phyloP scores from a whole-genome alignment of 441 rosid species.

The Kokia cookei region DNA sequence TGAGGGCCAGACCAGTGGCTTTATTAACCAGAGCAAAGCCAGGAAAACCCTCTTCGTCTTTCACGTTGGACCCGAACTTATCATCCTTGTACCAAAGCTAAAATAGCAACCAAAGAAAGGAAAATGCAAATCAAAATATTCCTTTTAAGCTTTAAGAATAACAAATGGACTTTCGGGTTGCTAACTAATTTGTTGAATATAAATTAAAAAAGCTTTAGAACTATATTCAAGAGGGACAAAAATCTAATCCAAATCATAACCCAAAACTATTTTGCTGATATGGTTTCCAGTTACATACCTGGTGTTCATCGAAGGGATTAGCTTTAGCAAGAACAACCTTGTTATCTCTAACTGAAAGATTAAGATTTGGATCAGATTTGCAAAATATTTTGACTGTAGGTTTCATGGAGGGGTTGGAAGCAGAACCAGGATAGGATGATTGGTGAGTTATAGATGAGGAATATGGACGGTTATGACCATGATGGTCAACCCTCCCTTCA shows the following conservation, averaged over 20 bases:
- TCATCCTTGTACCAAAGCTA: constrained; percentile 92
- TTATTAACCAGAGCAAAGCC: constrained; percentile 39
- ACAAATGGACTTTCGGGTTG: no score
- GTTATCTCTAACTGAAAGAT: constrained; percentile 55
- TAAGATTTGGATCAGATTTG: constrained; percentile 55
- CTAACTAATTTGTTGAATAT: no score
- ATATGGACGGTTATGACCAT: constrained; percentile 29
- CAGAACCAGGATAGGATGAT: constrained; percentile 21
- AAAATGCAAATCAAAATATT: not conserved
- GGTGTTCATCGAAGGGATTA: constrained; percentile 55
- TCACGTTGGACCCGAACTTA: constrained; percentile 70
- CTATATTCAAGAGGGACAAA: no score
- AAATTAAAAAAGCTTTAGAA: no score
- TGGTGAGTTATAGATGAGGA: constrained; percentile 31
- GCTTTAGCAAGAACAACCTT: constrained; percentile 54
- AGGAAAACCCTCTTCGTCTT: constrained; percentile 77
- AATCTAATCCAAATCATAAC: not conserved
- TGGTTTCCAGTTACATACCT: constrained; percentile 30
- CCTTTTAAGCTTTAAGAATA: not conserved
- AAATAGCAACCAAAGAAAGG: not conserved
- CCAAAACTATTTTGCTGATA: not conserved
- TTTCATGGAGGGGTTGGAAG: constrained; percentile 32
- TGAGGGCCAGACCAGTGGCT: constrained; percentile 54
- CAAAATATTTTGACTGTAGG: constrained; percentile 51
- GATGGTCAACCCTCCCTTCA: constrained; percentile 5